Conservation (phyloP, 441 rosid genomes). For the Theobroma grandiflorum region DNA sequence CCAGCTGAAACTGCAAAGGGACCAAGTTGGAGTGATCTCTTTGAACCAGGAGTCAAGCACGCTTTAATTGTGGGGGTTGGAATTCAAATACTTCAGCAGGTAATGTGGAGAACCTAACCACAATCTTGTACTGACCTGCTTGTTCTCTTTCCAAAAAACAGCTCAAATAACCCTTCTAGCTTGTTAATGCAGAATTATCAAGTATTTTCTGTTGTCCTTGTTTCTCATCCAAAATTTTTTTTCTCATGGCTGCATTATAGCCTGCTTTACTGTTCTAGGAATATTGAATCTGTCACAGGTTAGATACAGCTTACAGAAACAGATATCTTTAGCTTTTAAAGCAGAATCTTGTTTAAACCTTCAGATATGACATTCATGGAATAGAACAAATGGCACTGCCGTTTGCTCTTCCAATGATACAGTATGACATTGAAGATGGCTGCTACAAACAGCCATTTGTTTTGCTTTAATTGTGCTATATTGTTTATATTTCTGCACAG, state of each 20-base stretch:
- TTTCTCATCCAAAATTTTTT: slow-evolving; percentile 14
- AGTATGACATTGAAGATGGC: background rate
- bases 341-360: background rate
- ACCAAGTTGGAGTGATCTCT: slow-evolving; percentile 81
- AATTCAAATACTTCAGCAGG: slow-evolving; percentile 97
- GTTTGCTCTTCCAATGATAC: background rate
- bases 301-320: background rate
- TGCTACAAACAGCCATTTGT: background rate
- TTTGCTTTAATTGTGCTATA: background rate
- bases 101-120: slow-evolving; percentile 33
- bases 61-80: slow-evolving; percentile 91
- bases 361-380: slow-evolving; percentile 9
- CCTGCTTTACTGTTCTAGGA: background rate
- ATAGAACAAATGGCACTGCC: background rate
- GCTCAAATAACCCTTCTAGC: background rate
- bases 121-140: background rate
- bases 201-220: slow-evolving; percentile 14
- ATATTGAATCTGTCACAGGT: background rate
- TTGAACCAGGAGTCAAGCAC: slow-evolving; percentile 92
- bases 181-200: slow-evolving; percentile 3
- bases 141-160: background rate
- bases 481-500: background rate
- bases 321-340: background rate
- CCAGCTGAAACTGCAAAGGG: slow-evolving; percentile 77
- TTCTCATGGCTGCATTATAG: background rate